Base-by-base conservation (phyloP, 805 yeast genomes). In the Candida hungchunana region DNA sequence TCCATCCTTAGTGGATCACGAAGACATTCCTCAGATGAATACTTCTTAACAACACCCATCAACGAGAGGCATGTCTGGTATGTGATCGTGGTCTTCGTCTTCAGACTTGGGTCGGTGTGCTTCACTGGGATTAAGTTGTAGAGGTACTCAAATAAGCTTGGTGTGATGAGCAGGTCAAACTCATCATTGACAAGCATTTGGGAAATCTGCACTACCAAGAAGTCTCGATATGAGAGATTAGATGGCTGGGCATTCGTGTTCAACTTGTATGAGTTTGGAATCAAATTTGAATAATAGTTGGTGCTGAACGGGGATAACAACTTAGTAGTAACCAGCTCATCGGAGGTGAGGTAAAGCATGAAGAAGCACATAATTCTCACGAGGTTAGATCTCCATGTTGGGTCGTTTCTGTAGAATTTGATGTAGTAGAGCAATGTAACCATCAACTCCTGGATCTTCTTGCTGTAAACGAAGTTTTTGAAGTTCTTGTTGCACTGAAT, bases 401-500 rank as follows among this genome's bases (percentile, higher is more conserved):
- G 64, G 19, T 53, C 60, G 22, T 59, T 58, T 36, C 66, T 64
- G 47, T 67, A 77, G 18, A 69, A 72, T 36, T 65, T 63, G 32
- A 85, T 64, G 55, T 82, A 75, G 55, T 72, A 83, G 7, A 79
- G 50, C 14, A 83, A 57, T 2, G 71, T 58, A 0, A 82, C 61
- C 28, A 74, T 56, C 26, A 83, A 56, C 46, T 80, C 81, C 20
- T 70, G 64, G 2, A 78, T 71, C 42, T 67, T 66, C 29, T 67
- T 64, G 11, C 67, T 65, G 3, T 69, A 58, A 20, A 77, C 59
- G 33, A 66, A 61, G 13, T 53, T 50, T 39, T 69, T 68, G 49
- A 82, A 79, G 32, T 58, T 59, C 40, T 66, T 66, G 59, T 90
- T 90, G 47, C 87, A 79, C 52, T 85, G 90, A 22, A 75, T 60